Percentiles rank a stretch among this genome's conserved stretches.
These are phyloP conservation scores for Pleurotus pulmonarius DNA, from an alignment of 768 basidiomycete genomes.

Conservation along the genomic window DNA sequence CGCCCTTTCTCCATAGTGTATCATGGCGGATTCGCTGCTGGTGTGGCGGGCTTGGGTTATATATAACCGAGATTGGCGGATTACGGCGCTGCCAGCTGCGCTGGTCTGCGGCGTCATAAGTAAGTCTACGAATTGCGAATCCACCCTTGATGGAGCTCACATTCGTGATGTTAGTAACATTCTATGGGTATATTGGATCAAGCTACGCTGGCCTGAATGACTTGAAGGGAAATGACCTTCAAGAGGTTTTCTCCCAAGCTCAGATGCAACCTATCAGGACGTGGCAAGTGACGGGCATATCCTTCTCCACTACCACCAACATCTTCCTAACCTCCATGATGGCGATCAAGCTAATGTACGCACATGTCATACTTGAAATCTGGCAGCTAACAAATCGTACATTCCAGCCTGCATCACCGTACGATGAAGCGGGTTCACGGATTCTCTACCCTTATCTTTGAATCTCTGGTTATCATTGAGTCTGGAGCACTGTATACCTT, in stretches of 20 bases:
- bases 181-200: slow-evolving; percentile 4
- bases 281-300: slow-evolving; percentile 6
- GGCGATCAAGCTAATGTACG: slow-evolving; percentile 5
- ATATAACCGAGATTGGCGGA: slow-evolving; percentile 1
- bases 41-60: slow-evolving; percentile 6
- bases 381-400: neutral
- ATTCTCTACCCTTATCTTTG: slow-evolving; percentile 6
- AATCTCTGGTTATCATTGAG: slow-evolving; percentile 3
- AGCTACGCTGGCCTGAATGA: neutral
- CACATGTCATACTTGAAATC: neutral
- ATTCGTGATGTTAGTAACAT: neutral
- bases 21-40: neutral
- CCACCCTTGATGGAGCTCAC: neutral
- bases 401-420: slow-evolving; percentile 2
- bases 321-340: slow-evolving; percentile 5
- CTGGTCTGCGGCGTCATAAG: neutral
- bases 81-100: neutral
- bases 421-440: slow-evolving; percentile 5
- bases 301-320: slow-evolving; percentile 2
- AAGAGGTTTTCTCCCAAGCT: slow-evolving; percentile 2
- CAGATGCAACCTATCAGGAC: slow-evolving; percentile 5
- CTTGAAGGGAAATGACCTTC: slow-evolving; percentile 2
- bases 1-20: neutral
- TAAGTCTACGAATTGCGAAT: neutral
- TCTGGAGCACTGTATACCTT: neutral